phyloP scores from a whole-genome alignment of 768 basidiomycete genomes.

The Hydnomerulius pinastri region DNA sequence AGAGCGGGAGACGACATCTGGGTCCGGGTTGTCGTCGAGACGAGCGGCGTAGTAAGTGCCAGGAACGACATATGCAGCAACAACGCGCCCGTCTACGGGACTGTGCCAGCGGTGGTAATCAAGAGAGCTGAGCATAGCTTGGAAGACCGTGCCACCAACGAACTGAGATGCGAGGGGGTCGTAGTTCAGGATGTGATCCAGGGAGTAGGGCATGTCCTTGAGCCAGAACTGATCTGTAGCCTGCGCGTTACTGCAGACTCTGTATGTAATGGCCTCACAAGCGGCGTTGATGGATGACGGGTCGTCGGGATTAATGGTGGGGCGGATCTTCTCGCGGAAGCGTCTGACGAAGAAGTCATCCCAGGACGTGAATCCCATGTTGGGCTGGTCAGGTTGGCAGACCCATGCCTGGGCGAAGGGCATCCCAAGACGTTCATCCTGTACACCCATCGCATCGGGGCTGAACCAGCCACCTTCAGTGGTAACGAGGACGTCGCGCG shows the following conservation, averaged over 20 bases:
- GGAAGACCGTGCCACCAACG: constrained; percentile 50
- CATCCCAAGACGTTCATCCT: constrained; percentile 10
- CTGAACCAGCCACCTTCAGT: constrained; percentile 51
- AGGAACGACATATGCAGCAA: constrained; percentile 38
- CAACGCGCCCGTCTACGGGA: constrained; percentile 47
- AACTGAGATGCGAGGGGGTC: constrained; percentile 42
- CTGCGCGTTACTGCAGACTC: constrained; percentile 35
- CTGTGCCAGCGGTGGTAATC: constrained; percentile 64
- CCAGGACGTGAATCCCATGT: constrained; percentile 44
- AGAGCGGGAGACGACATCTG: neutral
- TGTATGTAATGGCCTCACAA: constrained; percentile 53
- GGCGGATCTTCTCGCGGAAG: constrained; percentile 40
- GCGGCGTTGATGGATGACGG: constrained; percentile 41
- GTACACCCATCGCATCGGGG: constrained; percentile 22
- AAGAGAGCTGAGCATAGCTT: constrained; percentile 67
- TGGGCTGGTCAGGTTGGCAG: constrained; percentile 36
- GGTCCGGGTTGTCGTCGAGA: neutral
- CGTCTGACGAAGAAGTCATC: constrained; percentile 55
- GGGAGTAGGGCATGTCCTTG: constrained; percentile 59
- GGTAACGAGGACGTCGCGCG: constrained; percentile 40
- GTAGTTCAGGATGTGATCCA: constrained; percentile 49
- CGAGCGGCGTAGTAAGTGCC: constrained; percentile 1
- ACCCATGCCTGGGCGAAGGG: constrained; percentile 41
- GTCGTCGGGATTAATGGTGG: constrained; percentile 28
- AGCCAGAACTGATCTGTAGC: constrained; percentile 52